Evolutionary conservation across 108 stramenopile species (phyloP).

Genomic region (Cyclostephanos tholiformis): DNA sequence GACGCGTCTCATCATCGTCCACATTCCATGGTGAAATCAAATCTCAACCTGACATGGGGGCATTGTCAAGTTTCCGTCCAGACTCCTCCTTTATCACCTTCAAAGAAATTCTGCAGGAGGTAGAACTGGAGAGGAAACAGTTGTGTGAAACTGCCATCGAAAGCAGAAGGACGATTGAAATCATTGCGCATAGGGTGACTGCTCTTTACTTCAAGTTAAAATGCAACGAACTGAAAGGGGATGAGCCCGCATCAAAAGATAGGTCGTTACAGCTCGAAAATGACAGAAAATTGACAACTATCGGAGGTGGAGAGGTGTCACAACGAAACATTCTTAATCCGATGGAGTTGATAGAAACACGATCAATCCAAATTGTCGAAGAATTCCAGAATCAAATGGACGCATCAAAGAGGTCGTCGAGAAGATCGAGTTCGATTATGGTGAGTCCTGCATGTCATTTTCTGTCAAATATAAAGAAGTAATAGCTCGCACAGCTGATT

Average conservation of each 20-base stretch:
- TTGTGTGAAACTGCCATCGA: conserved; percentile 42
- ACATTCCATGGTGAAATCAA: no score
- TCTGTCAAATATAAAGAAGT: not conserved
- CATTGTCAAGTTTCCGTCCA: not conserved
- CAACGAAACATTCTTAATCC: conserved; percentile 70
- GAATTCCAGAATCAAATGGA: conserved; percentile 28
- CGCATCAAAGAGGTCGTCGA: conserved; percentile 17
- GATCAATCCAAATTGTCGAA: conserved; percentile 65
- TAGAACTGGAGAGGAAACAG: conserved; percentile 48
- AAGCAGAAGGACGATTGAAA: conserved; percentile 57
- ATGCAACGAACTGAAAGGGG: conserved; percentile 58
- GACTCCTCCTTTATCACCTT: conserved; percentile 41
- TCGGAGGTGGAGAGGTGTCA: conserved; percentile 62
- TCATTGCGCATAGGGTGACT: conserved; percentile 64
- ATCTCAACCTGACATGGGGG: not conserved
- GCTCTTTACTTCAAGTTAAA: conserved; percentile 75
- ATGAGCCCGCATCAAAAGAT: conserved; percentile 15
- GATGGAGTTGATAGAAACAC: conserved; percentile 71
- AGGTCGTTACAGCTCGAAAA: conserved; percentile 24
- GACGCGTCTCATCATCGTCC: no score
- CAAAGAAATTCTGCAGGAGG: conserved; percentile 49
- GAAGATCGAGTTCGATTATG: conserved; percentile 37
- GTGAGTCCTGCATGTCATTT: conserved; percentile 24
- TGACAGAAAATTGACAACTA: conserved; percentile 52
- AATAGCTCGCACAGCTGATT: not conserved